Evolutionary conservation across 192 early-diverging fungal species (phyloP), one percentile per base, ranked within the genome.

Genomic region (Coemansia sp.): DNA sequence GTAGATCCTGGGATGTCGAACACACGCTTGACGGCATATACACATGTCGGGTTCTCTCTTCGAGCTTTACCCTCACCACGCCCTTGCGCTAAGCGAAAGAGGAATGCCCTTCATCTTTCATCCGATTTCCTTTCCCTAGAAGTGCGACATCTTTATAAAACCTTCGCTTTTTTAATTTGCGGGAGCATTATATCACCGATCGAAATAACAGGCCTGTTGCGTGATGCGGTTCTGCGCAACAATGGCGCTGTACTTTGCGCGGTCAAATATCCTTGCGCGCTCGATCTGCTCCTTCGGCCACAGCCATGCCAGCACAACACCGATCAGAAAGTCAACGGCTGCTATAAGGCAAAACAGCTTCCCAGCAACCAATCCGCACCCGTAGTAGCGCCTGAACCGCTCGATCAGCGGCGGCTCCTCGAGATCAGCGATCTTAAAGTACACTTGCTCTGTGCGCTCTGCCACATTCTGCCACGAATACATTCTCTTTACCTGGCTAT

Each of bases 391-490:
- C n/a, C 85, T 71, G 23, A 96, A 71, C 60, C 94, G 79, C 59
- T 96, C 93, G 23, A 89, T 85, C 53, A 97, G 83, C 13, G 92
- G 86, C 5, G 88, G 83, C 35, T 82, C 85, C 46, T 83, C 82
- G n/a, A 85, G 67, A 61, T 89, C 76, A 29, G 87, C 83, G 17
- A 95, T 89, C 49, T 84, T 75, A 33, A 85, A 77, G 67, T 99
- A 97, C 14, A 97, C 94, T 66, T 82, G 60, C 71, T 84, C 94
- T 2, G 95, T 99, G 48, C 97, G 76, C 69, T 93, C 88, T 9
- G 97, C 95, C 23, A 99, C 94, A 75, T 99, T 90, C 23, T 86
- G 84, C 97, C 97, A 99, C 71, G 91, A 93, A 77, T 99, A 99
- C 93, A 98, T 98, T 50, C 87, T 86, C 63, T 90, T 88, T 9